Base-by-base conservation (phyloP, 1,284 basidiomycete species). In the Cutaneotrichosporon arboriforme region DNA sequence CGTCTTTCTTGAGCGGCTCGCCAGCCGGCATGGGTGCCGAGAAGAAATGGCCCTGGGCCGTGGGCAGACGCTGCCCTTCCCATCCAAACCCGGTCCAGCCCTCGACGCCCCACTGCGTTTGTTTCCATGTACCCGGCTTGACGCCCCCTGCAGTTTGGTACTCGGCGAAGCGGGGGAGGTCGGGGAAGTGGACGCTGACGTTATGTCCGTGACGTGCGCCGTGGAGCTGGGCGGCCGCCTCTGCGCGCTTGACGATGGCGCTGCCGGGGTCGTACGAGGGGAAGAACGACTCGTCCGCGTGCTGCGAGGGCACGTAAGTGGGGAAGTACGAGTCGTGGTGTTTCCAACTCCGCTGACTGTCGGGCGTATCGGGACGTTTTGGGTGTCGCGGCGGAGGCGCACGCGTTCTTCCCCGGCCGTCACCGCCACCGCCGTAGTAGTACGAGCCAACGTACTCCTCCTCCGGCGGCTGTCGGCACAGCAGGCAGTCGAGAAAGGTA, bases 31-130 rank as follows among this genome's bases (percentile, higher is more conserved):
- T 67, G 0, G 63, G 60, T 10, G 58, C 63, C 3, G 59, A 61
- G 57, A 70, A 70, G 22, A 55, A 58, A 42, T 51, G 33, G 2
- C 66, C 64, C 1, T 57, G 49, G 3, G 46, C 36, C 17, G 57
- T 55, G 4, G 67, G 66, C 33, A 68, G 43, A 12, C 55, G 59
- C n/a, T 67, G 63, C 13, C 61, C 66, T 1, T 52, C 54, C 61
- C 62, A 66, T 13, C 67, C 66, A 38, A 51, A 66, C 37, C 68
- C 68, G 7, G 57, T 67, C 69, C 67, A 72, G 1, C 60, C 60
- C 17, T 61, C 58, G 15, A 15, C 23, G n/a, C 51, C 46, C 54
- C 51, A 56, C 47, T 49, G 35, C 8, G 41, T 31, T 34, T 52
- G 55, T 33, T 65, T 54, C 66, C 65, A 58, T 35, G 50, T 31